phyloP scores from a whole-genome alignment of 1,139 yeast species.

The Saccharomycopsis crataegensis region DNA sequence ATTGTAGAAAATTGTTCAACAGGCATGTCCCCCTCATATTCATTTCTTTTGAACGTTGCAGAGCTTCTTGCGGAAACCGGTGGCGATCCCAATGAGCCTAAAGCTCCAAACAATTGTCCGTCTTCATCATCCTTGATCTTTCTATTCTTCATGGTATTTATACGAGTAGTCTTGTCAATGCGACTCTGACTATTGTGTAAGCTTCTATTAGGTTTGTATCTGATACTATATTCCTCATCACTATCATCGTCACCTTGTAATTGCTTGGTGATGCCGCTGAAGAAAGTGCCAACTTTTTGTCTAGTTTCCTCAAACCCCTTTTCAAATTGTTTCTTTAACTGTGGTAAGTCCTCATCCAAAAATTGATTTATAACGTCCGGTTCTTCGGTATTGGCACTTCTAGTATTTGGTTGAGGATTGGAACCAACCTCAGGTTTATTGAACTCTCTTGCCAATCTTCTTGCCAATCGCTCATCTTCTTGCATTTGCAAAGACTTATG shows the following conservation, averaged over 20 bases:
- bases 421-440: conserved; percentile 26
- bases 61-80: conserved; percentile 19
- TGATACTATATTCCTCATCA: conserved; percentile 1
- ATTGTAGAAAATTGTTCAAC: conserved; percentile 12
- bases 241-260: conserved; percentile 29
- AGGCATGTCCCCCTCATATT: background rate
- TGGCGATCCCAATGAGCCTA: conserved; percentile 24
- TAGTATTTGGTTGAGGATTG: conserved; percentile 13
- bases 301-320: conserved; percentile 84
- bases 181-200: too few relatives aligned
- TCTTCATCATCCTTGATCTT: conserved; percentile 18
- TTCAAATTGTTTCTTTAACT: conserved; percentile 59
- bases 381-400: conserved; percentile 29
- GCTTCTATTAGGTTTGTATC: too few relatives aligned
- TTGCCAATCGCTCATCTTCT: conserved; percentile 80
- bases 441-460: conserved; percentile 69
- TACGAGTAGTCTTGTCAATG: conserved; percentile 10
- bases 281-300: conserved; percentile 74
- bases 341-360: conserved; percentile 55
- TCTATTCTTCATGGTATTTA: conserved; percentile 8
- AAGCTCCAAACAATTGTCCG: conserved; percentile 25
- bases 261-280: conserved; percentile 61
- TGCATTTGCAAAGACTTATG: conserved; percentile 40
- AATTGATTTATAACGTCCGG: conserved; percentile 58
- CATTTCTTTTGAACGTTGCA: conserved; percentile 17